A percentile compares a stretch with the other conserved stretches of the same genome.
Evolutionary conservation across 2,329 filamentous ascomycete species (phyloP).

Genomic region (Microcyclospora pomicola): DNA sequence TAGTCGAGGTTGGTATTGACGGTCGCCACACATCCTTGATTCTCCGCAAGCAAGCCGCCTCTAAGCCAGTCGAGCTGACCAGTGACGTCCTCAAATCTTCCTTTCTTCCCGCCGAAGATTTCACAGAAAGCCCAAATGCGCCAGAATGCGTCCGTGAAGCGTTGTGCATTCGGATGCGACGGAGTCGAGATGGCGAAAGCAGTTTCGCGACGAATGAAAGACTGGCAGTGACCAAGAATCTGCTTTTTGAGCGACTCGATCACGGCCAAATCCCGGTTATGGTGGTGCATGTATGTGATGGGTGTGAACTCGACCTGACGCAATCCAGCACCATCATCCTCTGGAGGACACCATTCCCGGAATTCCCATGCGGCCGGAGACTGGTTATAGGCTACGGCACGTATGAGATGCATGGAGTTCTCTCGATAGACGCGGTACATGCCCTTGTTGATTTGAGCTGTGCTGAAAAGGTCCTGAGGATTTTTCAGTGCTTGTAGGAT

Average conservation of each 20-base stretch:
- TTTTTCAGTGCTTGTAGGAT: slow-evolving; percentile 37
- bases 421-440: slow-evolving; percentile 46
- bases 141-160: slow-evolving; percentile 50
- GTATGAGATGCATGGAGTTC: slow-evolving; percentile 41
- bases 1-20: slow-evolving; percentile 34
- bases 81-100: slow-evolving; percentile 43
- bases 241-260: slow-evolving; percentile 42
- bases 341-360: slow-evolving; percentile 43
- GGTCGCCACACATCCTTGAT: slow-evolving; percentile 31
- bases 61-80: slow-evolving; percentile 51
- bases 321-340: slow-evolving; percentile 28
- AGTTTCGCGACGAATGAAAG: slow-evolving; percentile 44
- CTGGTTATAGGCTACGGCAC: slow-evolving; percentile 36
- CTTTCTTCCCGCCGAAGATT: slow-evolving; percentile 46
- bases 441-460: slow-evolving; percentile 39
- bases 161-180: slow-evolving; percentile 29
- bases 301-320: slow-evolving; percentile 41
- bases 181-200: slow-evolving; percentile 38
- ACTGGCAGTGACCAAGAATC: slow-evolving; percentile 42
- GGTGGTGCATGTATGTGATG: slow-evolving; percentile 36
- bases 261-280: slow-evolving; percentile 39
- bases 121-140: slow-evolving; percentile 53
- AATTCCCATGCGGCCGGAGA: slow-evolving; percentile 48
- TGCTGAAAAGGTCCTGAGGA: slow-evolving; percentile 41
- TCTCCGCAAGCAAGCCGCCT: slow-evolving; percentile 39